Evolutionary conservation across 2,329 filamentous ascomycete species (phyloP).

Genomic region (Fusarium napiforme): DNA sequence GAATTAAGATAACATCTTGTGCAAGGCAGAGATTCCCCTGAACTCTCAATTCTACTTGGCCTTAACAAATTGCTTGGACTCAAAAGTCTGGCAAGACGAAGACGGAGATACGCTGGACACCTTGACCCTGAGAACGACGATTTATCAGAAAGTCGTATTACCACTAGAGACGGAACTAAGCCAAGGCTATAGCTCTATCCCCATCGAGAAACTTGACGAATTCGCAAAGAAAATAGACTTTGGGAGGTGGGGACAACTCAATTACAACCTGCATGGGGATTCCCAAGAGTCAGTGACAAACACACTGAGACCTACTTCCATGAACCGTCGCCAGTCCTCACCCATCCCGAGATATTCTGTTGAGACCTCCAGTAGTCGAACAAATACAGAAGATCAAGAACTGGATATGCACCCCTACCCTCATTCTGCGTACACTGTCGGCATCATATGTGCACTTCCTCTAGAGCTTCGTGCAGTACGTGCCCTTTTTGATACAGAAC

Average conservation of each 20-base stretch:
- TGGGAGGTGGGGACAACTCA: neutral
- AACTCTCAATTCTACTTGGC: neutral
- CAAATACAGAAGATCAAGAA: accelerated
- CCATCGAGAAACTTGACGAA: accelerated
- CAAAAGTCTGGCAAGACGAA: neutral
- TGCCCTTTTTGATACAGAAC: neutral
- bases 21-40: too few relatives aligned
- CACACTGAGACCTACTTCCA: too few relatives aligned
- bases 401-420: neutral
- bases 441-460: accelerated
- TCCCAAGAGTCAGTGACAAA: accelerated
- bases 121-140: accelerated
- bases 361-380: too few relatives aligned
- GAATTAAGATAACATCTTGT: too few relatives aligned
- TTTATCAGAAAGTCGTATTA: neutral
- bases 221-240: neutral
- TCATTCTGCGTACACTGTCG: neutral
- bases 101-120: accelerated
- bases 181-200: neutral
- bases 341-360: too few relatives aligned
- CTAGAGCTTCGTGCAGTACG: neutral
- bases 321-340: too few relatives aligned
- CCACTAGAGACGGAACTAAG: neutral
- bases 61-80: neutral
- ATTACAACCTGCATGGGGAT: accelerated